These are phyloP conservation scores for Mesembryanthemum crystallinum DNA, from an alignment of 148 eudicot species.

Conservation along the genomic window DNA sequence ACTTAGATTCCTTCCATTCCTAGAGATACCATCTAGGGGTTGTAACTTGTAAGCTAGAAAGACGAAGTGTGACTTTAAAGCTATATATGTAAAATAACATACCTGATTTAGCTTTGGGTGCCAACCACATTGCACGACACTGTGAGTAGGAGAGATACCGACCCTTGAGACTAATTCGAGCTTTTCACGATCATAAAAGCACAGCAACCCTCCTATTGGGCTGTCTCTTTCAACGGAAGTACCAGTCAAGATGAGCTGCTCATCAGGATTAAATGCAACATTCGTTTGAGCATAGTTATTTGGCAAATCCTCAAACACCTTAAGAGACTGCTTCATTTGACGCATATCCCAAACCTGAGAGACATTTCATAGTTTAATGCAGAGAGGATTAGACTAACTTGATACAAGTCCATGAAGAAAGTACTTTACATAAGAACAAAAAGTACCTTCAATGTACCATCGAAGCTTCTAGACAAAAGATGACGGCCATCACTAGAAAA, in stretches of 20 bases:
- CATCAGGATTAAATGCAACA: conserved; percentile 80
- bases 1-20: too few relatives aligned
- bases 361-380: conserved; percentile 18
- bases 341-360: conserved; percentile 95
- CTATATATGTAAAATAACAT: conserved; percentile 9
- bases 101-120: conserved; percentile 98
- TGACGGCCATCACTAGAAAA: conserved; percentile 83
- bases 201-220: conserved; percentile 77
- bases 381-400: not conserved
- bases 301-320: conserved; percentile 80
- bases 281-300: conserved; percentile 93
- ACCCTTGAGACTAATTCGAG: conserved; percentile 82
- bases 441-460: conserved; percentile 75
- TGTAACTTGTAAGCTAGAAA: not conserved
- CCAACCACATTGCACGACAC: conserved; percentile 98
- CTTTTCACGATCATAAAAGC: conserved; percentile 72
- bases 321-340: conserved; percentile 67
- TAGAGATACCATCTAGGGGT: not conserved
- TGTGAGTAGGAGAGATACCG: conserved; percentile 79
- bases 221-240: conserved; percentile 91
- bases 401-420: not conserved
- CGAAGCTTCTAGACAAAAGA: conserved; percentile 85
- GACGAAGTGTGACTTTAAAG: not conserved
- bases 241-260: conserved; percentile 83
- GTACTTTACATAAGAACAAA: not conserved